Base-by-base conservation (phyloP, 805 yeast genomes). In the Myxozyma neglecta region DNA sequence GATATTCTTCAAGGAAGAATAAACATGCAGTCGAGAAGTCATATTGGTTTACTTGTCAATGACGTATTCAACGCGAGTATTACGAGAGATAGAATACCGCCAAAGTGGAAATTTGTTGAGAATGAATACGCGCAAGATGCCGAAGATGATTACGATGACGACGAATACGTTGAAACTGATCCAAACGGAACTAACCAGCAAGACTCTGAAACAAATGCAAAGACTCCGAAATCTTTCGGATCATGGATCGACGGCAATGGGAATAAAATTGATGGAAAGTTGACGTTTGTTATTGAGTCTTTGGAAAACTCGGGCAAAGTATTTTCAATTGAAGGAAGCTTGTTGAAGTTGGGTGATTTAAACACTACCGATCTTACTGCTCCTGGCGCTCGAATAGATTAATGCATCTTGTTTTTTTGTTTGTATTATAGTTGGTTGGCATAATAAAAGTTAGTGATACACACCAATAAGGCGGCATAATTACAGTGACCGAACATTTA, bases 61-160 rank as follows among this genome's bases (percentile, higher is more conserved):
- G 98, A 94, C 76, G 90, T 96, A 0, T 94, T 94, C 79, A 94
- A 94, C 76, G 97, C 97, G 24, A 85, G 93, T 50, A 90, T 94
- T 65, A 90, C 89, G 75, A 85, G 89, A 72, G 86, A 82, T 72
- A 86, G 85, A 69, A 91, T 94, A 63, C 99, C 99, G n/a, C 76
- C 78, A 46, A 82, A 79, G 51, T 94, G 99, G 99, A 79, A 79
- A 39, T 94, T 93, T 75, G 81, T 89, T 57, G 93, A 94, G 54
- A 85, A 82, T 69, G 90, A 90, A 72, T 85, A 81, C 29, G 93
- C 88, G 69, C 90, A 69, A 47, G 72, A 24, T 42, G 18, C 46
- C 14, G 46, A 42, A 13, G 46, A 42, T n/a, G 46, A 70, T 42
- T 63, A 48, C 36, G 60, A 50, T 20, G 66, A 45, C 14, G 62